Evolutionary conservation across 768 basidiomycete genomes (phyloP), one percentile per base, ranked within the genome.

Genomic region (Leccinellum rugosiceps): DNA sequence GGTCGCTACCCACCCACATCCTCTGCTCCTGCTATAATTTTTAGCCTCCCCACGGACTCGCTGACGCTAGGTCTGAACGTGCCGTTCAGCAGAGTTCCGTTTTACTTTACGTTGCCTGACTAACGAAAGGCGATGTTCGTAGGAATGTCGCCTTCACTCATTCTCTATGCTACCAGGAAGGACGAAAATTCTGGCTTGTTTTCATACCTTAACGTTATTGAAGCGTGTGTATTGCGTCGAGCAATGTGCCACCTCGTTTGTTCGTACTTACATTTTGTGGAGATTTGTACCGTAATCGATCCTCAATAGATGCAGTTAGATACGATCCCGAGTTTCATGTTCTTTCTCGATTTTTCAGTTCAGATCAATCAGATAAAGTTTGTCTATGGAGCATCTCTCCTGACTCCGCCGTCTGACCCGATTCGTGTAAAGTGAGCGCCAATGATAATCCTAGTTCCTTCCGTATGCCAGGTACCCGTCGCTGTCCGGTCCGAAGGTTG

Each of bases 141-240:
- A 70, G 67, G 68, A 59, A 50, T 50, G 53, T 56, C 57, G 44
- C 55, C 57, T 61, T 54, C 45, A 53, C 52, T 34, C 49, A 47
- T 60, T 54, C 56, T 51, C 61, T 59, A 62, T 57, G 56, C 53
- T 52, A 52, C 55, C 51, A 38, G 35, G 43, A 59, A 62, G 58
- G 66, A 68, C 63, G 54, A 56, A 44, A 46, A n/a, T n/a, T n/a
- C n/a, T 51, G 61, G 47, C 55, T 51, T 64, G 52, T 65, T 58
- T 58, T 47, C 38, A 59, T 63, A 61, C 50, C 50, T 31, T 64
- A 71, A 72, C 58, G 61, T 72, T 72, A 63, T 65, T 35, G 58
- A 60, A 51, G 58, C 54, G 54, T 53, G 64, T 52, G 61, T 58
- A 56, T 44, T 46, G 49, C 21, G 19, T 32, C 46, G 38, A 48